These are phyloP conservation scores for Polyporus arcularius DNA, from an alignment of 768 basidiomycete genomes.

Conservation along the genomic window DNA sequence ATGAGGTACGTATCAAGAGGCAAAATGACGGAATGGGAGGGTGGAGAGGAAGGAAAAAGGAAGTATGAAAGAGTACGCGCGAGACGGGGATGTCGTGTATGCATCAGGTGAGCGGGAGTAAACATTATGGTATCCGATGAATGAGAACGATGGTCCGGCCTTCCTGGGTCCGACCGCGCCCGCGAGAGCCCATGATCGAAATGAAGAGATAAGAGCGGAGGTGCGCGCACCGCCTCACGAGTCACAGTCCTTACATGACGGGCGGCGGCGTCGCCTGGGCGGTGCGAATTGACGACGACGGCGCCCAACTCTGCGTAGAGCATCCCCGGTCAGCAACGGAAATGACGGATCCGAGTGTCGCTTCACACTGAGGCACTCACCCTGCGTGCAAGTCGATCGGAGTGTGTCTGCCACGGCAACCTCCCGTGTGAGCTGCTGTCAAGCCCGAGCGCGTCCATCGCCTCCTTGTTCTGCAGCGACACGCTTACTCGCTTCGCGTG, in stretches of 20 bases:
- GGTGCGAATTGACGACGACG: neutral
- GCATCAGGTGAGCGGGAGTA: too few relatives aligned
- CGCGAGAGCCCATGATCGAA: neutral
- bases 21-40: neutral
- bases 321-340: neutral
- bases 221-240: neutral
- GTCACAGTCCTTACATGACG: neutral
- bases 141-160: too few relatives aligned
- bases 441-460: slow-evolving; percentile 24
- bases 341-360: neutral
- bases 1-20: neutral
- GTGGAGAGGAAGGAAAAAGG: neutral
- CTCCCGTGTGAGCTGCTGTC: slow-evolving; percentile 12
- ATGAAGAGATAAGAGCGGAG: neutral
- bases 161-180: neutral
- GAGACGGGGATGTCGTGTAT: too few relatives aligned
- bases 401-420: slow-evolving; percentile 24
- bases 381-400: slow-evolving; percentile 14
- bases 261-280: slow-evolving; percentile 1
- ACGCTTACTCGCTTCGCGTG: slow-evolving; percentile 44
- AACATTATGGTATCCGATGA: too few relatives aligned
- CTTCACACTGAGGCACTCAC: slow-evolving; percentile 10
- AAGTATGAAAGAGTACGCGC: neutral
- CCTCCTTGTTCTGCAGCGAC: slow-evolving; percentile 22
- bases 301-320: slow-evolving; percentile 4